Conservation (phyloP, 176 grass and related monocot species). For the Tuctoria greenei region DNA sequence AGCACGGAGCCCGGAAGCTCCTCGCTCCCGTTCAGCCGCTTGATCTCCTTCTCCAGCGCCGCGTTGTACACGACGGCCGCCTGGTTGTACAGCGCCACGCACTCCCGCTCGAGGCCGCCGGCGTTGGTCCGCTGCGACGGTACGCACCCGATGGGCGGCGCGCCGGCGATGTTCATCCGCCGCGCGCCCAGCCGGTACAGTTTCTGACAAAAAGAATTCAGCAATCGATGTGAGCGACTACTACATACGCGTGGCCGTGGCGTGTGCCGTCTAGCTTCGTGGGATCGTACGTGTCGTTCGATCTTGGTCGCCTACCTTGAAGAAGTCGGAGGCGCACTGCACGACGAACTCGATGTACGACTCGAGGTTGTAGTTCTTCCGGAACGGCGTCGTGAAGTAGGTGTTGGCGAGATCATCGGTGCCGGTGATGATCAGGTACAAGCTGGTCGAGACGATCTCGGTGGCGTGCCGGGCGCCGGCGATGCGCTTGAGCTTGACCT, state of each 20-base stretch:
- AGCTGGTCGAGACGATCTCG: conserved; percentile 63
- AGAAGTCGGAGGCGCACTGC: conserved; percentile 61
- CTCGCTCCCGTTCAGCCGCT: conserved; percentile 54
- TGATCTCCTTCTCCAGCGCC: conserved; percentile 58
- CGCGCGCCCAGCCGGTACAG: conserved; percentile 53
- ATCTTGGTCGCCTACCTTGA: conserved; percentile 37
- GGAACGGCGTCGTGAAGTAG: conserved; percentile 74
- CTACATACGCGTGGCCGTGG: no score
- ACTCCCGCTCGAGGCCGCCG: conserved; percentile 64
- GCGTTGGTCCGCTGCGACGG: conserved; percentile 82
- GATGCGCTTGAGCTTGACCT: conserved; percentile 51
- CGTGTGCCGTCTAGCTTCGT: not conserved
- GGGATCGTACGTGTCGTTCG: not conserved
- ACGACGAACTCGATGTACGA: conserved; percentile 80
- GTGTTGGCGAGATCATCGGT: conserved; percentile 80
- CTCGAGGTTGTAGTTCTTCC: conserved; percentile 67
- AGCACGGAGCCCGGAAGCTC: conserved; percentile 46
- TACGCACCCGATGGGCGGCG: conserved; percentile 75
- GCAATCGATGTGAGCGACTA: not conserved
- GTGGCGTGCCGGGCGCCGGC: conserved; percentile 40
- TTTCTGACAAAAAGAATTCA: conserved; percentile 28
- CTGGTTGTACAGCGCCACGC: conserved; percentile 73
- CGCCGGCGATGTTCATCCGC: conserved; percentile 45
- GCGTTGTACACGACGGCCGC: conserved; percentile 60
- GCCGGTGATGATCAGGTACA: conserved; percentile 65